Evolutionary conservation across 441 rosid genomes (phyloP).

Genomic region (Pelargonium exstipulatum): DNA sequence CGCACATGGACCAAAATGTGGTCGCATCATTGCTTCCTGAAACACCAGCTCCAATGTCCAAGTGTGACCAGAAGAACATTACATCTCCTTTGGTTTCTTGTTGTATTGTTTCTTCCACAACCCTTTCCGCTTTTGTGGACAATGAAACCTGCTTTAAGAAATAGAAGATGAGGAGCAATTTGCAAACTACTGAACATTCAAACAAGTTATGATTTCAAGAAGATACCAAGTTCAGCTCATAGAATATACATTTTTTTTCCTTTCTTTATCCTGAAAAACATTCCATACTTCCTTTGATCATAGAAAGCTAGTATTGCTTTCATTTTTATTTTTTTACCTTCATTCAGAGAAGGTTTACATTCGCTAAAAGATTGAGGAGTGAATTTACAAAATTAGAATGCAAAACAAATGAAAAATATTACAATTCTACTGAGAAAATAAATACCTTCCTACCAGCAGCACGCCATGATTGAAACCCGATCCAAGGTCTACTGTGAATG

Average conservation of each 20-base stretch:
- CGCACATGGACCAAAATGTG: conserved; percentile 95
- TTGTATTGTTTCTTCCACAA: conserved; percentile 61
- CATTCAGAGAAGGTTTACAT: background rate
- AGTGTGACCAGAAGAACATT: conserved; percentile 80
- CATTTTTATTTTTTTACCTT: background rate
- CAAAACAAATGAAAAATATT: conserved; percentile 13
- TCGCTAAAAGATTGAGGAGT: background rate
- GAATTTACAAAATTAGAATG: background rate
- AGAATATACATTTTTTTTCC: background rate
- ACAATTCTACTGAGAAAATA: conserved; percentile 16
- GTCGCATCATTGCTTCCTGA: conserved; percentile 42
- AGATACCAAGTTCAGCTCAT: conserved; percentile 9
- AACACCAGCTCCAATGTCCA: conserved; percentile 53
- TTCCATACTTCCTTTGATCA: background rate
- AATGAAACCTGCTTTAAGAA: conserved; percentile 66
- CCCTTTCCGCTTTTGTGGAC: conserved; percentile 66
- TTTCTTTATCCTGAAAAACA: conserved; percentile 1
- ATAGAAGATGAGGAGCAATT: conserved; percentile 16
- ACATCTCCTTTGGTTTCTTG: conserved; percentile 61
- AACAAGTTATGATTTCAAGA: conserved; percentile 11
- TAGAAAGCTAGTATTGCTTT: background rate
- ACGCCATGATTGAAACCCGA: conserved; percentile 97
- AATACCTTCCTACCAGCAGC: conserved; percentile 97
- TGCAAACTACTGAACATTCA: conserved; percentile 6
- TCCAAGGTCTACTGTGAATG: conserved; percentile 96